Base-by-base conservation (phyloP, 768 basidiomycete species). In the Xerocomellus intermedius region DNA sequence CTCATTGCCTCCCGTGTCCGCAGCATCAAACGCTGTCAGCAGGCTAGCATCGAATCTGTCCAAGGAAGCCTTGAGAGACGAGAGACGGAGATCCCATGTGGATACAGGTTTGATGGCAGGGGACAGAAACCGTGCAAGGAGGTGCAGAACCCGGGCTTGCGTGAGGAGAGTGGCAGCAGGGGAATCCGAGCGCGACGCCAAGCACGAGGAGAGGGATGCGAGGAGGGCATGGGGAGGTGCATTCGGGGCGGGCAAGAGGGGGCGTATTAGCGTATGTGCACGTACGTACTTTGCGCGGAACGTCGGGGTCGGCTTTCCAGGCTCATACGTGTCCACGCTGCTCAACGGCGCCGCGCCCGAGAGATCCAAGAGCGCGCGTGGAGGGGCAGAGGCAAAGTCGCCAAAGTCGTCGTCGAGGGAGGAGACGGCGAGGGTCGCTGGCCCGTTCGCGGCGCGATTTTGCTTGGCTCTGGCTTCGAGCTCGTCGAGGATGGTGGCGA, bases 31-130 rank as follows among this genome's bases (percentile, higher is more conserved):
- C 0, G 87, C 88, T 1, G 87, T 81, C n/a, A 99, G 77, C 13
- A 96, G 77, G 26, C 77, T 81, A 13, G 89, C 89, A 61, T 98
- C 93, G 72, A 96, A 98, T 5, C 91, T 79, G 63, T 98, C 95
- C 68, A 87, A 84, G 0, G 91, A 86, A 0, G 87, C 80, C 13
- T 89, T 81, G 19, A 98, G 77, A 14, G 88, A 82, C 3, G 82
- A 69, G 28, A 80, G 75, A 35, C 91, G 76, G 21, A 80, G 72
- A 8, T 80, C 76, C 83, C 89, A 91, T 59, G 79, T 74, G 4
- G 81, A 77, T 2, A 94, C 73, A 1, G 96, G 94, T 58, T 89
- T 83, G 42, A 97, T 70, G 13, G 60, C 49, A 2, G 82, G 78
- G 0, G 87, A 92, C 38, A 96, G 82, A 65, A 92, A 96, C 1